A percentile compares a stretch with the other conserved stretches of the same genome.
Conservation (phyloP, 2,329 filamentous ascomycete species). For the Trichoderma sp. region DNA sequence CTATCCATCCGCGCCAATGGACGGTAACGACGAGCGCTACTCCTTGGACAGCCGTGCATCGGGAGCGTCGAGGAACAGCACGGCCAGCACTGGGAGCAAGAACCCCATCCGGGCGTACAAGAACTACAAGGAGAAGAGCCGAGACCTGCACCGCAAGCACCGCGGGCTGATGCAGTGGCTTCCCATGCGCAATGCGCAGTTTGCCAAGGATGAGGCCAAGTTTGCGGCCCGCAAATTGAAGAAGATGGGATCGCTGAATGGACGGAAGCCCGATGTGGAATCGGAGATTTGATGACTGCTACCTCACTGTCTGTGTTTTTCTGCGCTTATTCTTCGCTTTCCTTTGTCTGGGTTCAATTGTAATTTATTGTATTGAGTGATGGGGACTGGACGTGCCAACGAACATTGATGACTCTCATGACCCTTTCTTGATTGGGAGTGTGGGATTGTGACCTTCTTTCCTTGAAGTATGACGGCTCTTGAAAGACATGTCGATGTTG, state of each 20-base stretch:
- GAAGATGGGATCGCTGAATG: slow-evolving; percentile 74
- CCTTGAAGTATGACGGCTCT: neutral
- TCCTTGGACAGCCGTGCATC: slow-evolving; percentile 45
- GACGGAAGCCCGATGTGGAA: slow-evolving; percentile 85
- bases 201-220: slow-evolving; percentile 84
- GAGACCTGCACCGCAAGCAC: slow-evolving; percentile 81
- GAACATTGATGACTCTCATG: slow-evolving; percentile 2
- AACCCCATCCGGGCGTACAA: slow-evolving; percentile 62
- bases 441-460: slow-evolving; percentile 1
- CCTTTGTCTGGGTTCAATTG: neutral
- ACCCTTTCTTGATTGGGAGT: neutral
- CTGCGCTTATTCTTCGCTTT: neutral
- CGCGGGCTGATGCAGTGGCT: slow-evolving; percentile 94
- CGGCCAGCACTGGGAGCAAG: slow-evolving; percentile 45
- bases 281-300: slow-evolving; percentile 60
- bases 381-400: neutral
- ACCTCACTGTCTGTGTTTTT: neutral
- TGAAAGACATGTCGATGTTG: neutral
- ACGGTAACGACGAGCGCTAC: slow-evolving; percentile 36
- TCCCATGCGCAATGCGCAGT: slow-evolving; percentile 80
- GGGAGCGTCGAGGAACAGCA: slow-evolving; percentile 35
- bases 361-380: neutral
- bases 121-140: slow-evolving; percentile 67
- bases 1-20: slow-evolving; percentile 34
- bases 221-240: slow-evolving; percentile 76